Evolutionary conservation across 257 asterid genomes (phyloP), one percentile per base, ranked within the genome.

Genomic region (Capsicum baccatum): DNA sequence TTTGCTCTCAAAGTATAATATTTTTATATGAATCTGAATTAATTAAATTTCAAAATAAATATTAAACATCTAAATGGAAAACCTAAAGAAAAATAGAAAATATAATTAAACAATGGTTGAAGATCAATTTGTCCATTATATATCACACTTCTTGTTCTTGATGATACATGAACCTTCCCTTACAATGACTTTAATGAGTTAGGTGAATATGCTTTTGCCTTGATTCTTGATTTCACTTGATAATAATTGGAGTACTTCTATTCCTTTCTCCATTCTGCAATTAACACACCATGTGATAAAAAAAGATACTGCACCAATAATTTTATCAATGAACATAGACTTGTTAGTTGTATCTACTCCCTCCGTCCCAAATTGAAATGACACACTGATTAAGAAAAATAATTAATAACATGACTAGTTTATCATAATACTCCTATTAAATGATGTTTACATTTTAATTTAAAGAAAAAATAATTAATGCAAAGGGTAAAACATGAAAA

Each of bases 241-340:
- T 26, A 86, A 86, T 81, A 44, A 86, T 62, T 81, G 81, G 52
- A 76, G 26, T 52, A 52, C 81, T 63, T 42, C 76, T 76, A 74
- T 76, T 48, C 63, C 48, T 79, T 15, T 73, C 71, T 35, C 66
- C n/a, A 15, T 12, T 47, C 39, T 4, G 66, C 83, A 59, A 84
- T 66, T 87, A 88, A 84, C 89, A 85, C 37, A 48, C 87, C 91
- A 87, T 73, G 94, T 88, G 92, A 86, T 35, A 35, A 66, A 64
- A 63, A 83, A 59, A 26, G 59, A 54, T 52, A 52, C 63, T 54
- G 50, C 79, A 39, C 52, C 85, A 80, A 84, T 73, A 80, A 76
- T 79, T 62, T 57, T 81, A 82, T 79, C 83, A 74, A 56, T 84
- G 85, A 84, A 84, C 71, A 58, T 66, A 37, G 85, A 82, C 88